Conservation (phyloP, 2,329 filamentous ascomycete species). For the Cordyceps javanica region DNA sequence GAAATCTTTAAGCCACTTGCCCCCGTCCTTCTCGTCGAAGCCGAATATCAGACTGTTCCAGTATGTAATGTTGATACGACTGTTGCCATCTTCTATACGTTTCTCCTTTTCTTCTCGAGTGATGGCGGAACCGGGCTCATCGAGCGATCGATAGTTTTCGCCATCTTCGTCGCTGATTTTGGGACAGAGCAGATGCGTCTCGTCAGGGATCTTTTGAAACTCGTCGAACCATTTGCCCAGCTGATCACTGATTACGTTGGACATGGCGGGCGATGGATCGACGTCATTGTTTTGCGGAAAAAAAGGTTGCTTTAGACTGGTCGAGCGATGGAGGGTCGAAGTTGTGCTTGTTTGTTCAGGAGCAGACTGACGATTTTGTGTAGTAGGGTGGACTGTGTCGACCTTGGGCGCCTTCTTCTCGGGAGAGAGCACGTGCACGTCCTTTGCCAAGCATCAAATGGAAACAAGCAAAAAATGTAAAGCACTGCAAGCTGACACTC, state of each 20-base stretch:
- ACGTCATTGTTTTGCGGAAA: background rate
- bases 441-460: background rate
- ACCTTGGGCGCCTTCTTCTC: background rate
- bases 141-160: constrained; percentile 48
- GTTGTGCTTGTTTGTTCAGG: background rate
- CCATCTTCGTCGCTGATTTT: constrained; percentile 55
- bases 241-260: constrained; percentile 25
- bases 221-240: constrained; percentile 38
- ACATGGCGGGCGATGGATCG: background rate
- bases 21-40: constrained; percentile 54
- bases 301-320: background rate
- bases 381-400: background rate
- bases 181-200: constrained; percentile 63
- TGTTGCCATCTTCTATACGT: constrained; percentile 48
- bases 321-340: background rate
- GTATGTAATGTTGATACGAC: constrained; percentile 56
- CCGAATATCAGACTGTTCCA: constrained; percentile 65
- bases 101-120: constrained; percentile 43
- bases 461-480: background rate
- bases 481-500: background rate
- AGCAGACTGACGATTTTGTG: background rate
- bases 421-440: background rate
- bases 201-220: constrained; percentile 36
- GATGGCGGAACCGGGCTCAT: constrained; percentile 46
- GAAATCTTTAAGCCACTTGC: constrained; percentile 55